A percentile compares a stretch with the other conserved stretches of the same genome.
These are phyloP conservation scores for Cryptococcus amylolentus DNA, from an alignment of 1,284 basidiomycete genomes.

Conservation along the genomic window DNA sequence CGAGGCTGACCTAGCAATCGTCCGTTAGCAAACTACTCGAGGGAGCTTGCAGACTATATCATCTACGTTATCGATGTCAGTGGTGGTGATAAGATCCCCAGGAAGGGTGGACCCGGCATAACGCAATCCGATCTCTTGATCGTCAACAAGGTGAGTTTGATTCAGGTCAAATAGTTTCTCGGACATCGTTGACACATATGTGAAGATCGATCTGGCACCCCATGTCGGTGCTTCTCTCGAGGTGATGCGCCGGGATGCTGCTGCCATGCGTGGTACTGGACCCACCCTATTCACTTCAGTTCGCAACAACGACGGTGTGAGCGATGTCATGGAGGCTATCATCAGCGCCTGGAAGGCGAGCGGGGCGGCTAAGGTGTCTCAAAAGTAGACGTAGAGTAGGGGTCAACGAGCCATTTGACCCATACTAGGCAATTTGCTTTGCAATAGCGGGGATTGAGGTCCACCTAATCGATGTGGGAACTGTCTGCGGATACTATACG, in stretches of 20 bases:
- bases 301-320: conserved; percentile 72
- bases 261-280: conserved; percentile 87
- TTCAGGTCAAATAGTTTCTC: not conserved
- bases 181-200: not conserved
- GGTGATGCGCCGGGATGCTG: conserved; percentile 92
- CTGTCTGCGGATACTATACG: too few relatives aligned
- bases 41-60: conserved; percentile 96
- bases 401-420: too few relatives aligned
- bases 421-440: too few relatives aligned
- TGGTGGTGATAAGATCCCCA: conserved; percentile 96
- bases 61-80: conserved; percentile 75
- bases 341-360: conserved; percentile 76
- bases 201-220: conserved; percentile 85
- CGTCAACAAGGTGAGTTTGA: conserved; percentile 75
- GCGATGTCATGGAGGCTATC: conserved; percentile 77
- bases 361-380: conserved; percentile 40
- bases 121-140: conserved; percentile 86
- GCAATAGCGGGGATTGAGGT: too few relatives aligned
- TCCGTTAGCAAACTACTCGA: conserved; percentile 78
- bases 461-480: too few relatives aligned
- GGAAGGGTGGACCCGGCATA: conserved; percentile 96
- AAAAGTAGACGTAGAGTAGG: too few relatives aligned
- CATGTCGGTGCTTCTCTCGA: conserved; percentile 89
- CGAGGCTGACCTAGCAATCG: not conserved
- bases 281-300: conserved; percentile 91